phyloP scores from a whole-genome alignment of 148 eudicot species.

The Diospyros kaki region DNA sequence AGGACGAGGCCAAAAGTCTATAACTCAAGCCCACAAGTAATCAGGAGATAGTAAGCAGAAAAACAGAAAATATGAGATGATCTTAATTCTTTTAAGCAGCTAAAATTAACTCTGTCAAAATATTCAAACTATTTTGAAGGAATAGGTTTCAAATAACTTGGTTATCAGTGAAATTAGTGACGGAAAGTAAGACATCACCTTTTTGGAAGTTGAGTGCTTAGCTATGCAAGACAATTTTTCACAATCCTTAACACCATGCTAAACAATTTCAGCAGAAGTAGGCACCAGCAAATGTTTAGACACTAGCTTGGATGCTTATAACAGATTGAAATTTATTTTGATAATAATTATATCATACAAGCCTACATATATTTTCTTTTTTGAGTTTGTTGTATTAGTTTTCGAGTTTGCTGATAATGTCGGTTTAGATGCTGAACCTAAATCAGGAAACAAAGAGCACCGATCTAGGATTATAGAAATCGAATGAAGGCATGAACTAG shows the following conservation, averaged over 20 bases:
- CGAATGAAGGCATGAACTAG: background rate
- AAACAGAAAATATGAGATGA: background rate
- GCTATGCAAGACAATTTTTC: background rate
- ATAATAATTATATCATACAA: background rate
- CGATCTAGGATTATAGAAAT: background rate
- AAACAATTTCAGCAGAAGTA: background rate
- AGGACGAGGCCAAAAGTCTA: background rate
- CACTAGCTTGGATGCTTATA: background rate
- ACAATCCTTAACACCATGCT: background rate
- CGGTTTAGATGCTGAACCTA: background rate
- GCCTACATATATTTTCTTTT: background rate
- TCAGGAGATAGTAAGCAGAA: conserved; percentile 4
- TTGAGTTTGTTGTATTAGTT: too few relatives aligned
- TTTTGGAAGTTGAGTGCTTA: background rate
- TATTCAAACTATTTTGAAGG: background rate
- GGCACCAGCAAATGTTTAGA: background rate
- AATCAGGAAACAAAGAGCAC: background rate
- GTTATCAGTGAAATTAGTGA: background rate
- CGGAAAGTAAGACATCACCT: background rate
- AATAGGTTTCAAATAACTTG: background rate
- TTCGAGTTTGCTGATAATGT: background rate
- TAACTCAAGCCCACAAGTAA: background rate
- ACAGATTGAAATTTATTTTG: background rate
- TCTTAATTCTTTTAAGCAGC: background rate
- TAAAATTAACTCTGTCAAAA: background rate